These are phyloP conservation scores for Bruguiera parviflora DNA, from an alignment of 345 rosid species.

Conservation along the genomic window DNA sequence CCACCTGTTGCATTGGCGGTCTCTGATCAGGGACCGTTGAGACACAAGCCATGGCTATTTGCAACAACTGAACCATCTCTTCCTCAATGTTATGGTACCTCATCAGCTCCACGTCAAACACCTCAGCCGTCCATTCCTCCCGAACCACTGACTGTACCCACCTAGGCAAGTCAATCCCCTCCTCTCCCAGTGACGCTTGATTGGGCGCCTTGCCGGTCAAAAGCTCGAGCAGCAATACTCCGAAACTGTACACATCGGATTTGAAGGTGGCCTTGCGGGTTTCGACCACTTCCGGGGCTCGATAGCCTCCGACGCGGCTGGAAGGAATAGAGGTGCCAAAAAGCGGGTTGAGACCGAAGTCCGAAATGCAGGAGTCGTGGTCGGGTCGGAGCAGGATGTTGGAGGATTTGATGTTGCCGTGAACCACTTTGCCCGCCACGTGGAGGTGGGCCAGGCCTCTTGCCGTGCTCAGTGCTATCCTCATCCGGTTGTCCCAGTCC, in stretches of 20 bases:
- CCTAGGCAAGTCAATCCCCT: constrained; percentile 90
- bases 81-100: constrained; percentile 87
- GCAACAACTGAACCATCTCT: constrained; percentile 96
- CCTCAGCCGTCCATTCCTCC: constrained; percentile 99
- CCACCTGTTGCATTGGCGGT: constrained; percentile 76
- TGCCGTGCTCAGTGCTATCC: constrained; percentile 65
- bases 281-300: constrained; percentile 87
- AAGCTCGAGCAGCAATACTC: constrained; percentile 76
- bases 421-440: constrained; percentile 57
- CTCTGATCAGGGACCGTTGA: constrained; percentile 86
- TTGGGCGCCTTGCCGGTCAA: constrained; percentile 92
- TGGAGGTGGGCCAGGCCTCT: constrained; percentile 81
- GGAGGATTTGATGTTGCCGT: constrained; percentile 92
- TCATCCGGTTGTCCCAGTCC: constrained; percentile 89
- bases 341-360: constrained; percentile 78
- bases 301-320: constrained; percentile 77
- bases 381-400: constrained; percentile 73
- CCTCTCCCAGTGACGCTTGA: constrained; percentile 92
- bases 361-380: constrained; percentile 63
- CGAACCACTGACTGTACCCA: constrained; percentile 98
- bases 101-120: constrained; percentile 89
- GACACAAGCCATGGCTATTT: constrained; percentile 91
- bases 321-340: constrained; percentile 60
- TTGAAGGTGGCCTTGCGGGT: constrained; percentile 71
- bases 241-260: constrained; percentile 94